Evolutionary conservation across 306 rosid species (phyloP), one percentile per base, ranked within the genome.

Genomic region (Casuarina equisetifolia): DNA sequence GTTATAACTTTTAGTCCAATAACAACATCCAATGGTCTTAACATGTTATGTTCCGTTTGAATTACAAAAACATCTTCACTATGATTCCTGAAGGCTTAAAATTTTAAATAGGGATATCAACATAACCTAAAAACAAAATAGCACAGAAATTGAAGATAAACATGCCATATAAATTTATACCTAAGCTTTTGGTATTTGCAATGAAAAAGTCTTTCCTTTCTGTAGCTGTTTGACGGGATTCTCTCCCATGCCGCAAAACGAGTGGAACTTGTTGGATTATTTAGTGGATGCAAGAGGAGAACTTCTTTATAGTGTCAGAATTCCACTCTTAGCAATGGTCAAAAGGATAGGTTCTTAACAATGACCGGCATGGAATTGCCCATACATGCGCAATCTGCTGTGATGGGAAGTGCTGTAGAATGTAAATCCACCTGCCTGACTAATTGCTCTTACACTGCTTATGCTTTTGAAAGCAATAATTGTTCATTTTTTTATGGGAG

Each of bases 181-280:
- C 32, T 25, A 13, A 94, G 36, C 84, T 3, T 89, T 63, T 70
- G 91, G 91, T 40, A 84, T 45, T 36, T 93, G 94, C 81, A 72
- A 59, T 36, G 88, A 76, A 44, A 45, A 64, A 12, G 76, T 84
- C 1, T 6, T 19, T 72, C 83, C 83, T 1, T 84, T 13, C 35
- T 92, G 97, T 58, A 81, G 6, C 19, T 89, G 96, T 68, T 72
- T 91, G 77, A 48, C 0, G 2, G 89, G 88, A 39, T 90, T 86
- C 57, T 62, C 44, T 68, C 91, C 90, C 0, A 85, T 78, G 45
- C 75, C 74, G 1, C 62, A 4, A 25, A 45, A 69, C 9, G 82
- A 81, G 0, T 90, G 96, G 94, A 10, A 79, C 68, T 44, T 76
- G 53, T 43, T 3, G n/a, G 92, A 87, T 74, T 70, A 53, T 49